Evolutionary conservation across 2,329 filamentous ascomycete species (phyloP).

Genomic region (Apiospora koreana): DNA sequence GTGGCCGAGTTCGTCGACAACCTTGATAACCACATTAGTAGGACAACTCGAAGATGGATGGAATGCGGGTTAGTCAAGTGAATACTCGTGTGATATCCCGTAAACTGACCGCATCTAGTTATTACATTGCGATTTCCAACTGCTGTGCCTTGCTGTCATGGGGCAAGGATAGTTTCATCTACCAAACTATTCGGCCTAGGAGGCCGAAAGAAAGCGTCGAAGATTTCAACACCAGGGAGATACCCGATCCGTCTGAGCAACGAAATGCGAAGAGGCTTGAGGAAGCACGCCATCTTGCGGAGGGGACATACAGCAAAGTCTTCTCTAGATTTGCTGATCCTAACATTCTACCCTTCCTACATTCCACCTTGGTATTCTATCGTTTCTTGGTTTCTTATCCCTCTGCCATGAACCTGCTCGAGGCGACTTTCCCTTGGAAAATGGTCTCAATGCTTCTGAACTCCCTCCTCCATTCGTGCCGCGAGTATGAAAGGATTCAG

Average conservation of each 20-base stretch:
- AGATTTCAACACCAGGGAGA: conserved; percentile 20
- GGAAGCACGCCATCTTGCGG: conserved; percentile 25
- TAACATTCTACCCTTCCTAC: conserved; percentile 63
- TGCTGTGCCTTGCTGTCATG: conserved; percentile 55
- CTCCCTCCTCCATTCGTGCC: conserved; percentile 33
- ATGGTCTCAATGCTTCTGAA: conserved; percentile 44
- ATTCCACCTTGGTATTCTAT: conserved; percentile 63
- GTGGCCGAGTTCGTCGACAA: conserved; percentile 50
- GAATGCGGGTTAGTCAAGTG: conserved; percentile 38
- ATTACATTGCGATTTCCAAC: conserved; percentile 59
- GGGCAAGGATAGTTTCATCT: conserved; percentile 49
- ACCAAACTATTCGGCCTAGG: conserved; percentile 38
- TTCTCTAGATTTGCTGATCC: conserved; percentile 55
- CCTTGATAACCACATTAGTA: conserved; percentile 59
- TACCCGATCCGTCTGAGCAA: conserved; percentile 20
- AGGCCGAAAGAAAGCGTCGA: conserved; percentile 27
- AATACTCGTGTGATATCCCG: background rate
- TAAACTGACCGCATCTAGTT: conserved; percentile 36
- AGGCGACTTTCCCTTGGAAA: conserved; percentile 54
- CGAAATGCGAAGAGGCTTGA: conserved; percentile 22
- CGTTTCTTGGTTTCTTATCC: conserved; percentile 43
- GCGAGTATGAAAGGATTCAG: conserved; percentile 38
- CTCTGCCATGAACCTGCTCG: conserved; percentile 44
- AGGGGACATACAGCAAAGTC: conserved; percentile 37
- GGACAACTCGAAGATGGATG: conserved; percentile 52